Evolutionary conservation across 306 rosid species (phyloP).

Genomic region (Luffa acutangula): DNA sequence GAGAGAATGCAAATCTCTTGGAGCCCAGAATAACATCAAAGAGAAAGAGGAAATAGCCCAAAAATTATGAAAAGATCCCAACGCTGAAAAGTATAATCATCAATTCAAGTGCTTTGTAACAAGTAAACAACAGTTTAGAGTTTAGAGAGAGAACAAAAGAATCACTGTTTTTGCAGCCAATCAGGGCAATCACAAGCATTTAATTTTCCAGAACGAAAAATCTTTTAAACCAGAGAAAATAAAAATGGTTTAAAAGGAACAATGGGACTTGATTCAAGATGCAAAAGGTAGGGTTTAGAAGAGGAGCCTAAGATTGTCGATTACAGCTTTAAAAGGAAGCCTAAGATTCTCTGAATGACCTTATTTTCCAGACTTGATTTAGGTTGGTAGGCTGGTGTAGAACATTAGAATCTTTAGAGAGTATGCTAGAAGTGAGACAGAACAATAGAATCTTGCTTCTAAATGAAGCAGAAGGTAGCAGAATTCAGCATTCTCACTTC

Average conservation of each 20-base stretch:
- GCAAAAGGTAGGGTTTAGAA: background rate
- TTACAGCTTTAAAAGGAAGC: background rate
- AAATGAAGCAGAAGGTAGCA: background rate
- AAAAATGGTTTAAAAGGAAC: background rate
- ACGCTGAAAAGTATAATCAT: background rate
- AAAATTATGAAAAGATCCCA: background rate
- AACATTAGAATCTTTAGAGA: background rate
- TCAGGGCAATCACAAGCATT: background rate
- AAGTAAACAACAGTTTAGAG: background rate
- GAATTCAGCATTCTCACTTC: background rate
- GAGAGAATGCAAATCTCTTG: background rate
- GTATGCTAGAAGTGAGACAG: background rate
- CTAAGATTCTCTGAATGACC: background rate
- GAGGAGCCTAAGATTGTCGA: background rate
- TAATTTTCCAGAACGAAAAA: background rate
- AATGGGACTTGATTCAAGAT: background rate
- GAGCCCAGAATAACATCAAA: background rate
- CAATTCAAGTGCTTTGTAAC: background rate
- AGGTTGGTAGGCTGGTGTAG: background rate
- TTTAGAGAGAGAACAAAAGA: background rate
- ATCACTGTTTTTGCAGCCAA: background rate
- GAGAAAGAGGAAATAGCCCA: background rate
- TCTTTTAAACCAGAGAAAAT: background rate
- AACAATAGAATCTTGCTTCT: background rate
- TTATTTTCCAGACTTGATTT: background rate